Conservation (phyloP, 192 early-diverging fungal species). For the Phycomyces blakesleeanus region DNA sequence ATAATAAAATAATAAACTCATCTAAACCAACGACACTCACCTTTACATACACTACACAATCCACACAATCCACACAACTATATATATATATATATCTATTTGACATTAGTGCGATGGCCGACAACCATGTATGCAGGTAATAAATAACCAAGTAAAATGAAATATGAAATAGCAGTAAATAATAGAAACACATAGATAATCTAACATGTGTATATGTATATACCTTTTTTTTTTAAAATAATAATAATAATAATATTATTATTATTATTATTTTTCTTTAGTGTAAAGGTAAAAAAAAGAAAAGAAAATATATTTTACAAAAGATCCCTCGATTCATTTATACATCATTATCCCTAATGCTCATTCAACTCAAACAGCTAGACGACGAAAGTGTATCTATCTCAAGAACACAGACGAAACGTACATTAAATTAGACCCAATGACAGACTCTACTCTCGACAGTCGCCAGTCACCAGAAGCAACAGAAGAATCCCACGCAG, state of each 20-base stretch:
- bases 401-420: constrained; percentile 32
- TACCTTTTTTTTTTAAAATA: constrained; percentile 7
- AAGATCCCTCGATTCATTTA: too few relatives aligned
- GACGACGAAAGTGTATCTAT: constrained; percentile 36
- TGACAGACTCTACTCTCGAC: background rate
- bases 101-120: constrained; percentile 35
- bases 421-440: constrained; percentile 26
- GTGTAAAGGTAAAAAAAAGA: constrained; percentile 19
- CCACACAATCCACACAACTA: background rate
- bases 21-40: background rate
- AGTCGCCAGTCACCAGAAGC: background rate
- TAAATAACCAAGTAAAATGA: background rate
- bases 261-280: background rate
- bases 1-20: background rate
- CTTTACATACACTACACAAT: background rate
- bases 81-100: background rate
- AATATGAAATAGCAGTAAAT: constrained; percentile 14
- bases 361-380: constrained; percentile 12
- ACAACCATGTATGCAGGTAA: constrained; percentile 39
- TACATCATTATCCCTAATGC: background rate
- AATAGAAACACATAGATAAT: too few relatives aligned
- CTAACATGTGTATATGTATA: too few relatives aligned
- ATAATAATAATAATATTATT: background rate
- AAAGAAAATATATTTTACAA: background rate
- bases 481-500: background rate